A percentile compares a stretch with the other conserved stretches of the same genome.
phyloP scores from a whole-genome alignment of 306 rosid species.

The Prunus davidiana region DNA sequence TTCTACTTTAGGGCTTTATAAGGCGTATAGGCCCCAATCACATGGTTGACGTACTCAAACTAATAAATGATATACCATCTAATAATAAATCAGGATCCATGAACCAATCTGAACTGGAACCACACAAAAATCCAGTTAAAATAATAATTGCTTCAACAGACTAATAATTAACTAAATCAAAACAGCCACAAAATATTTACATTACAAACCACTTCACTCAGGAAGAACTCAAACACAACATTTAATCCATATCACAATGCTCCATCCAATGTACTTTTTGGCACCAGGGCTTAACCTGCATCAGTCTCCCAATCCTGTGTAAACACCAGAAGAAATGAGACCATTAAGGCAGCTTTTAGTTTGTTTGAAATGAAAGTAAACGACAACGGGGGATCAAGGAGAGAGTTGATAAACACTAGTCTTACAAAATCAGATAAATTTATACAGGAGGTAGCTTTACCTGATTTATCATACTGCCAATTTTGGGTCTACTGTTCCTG shows the following conservation, averaged over 20 bases:
- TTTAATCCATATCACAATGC: not conserved
- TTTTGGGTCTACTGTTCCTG: slow-evolving; percentile 74
- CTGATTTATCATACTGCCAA: slow-evolving; percentile 46
- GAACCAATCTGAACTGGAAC: no score
- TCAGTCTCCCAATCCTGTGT: not conserved
- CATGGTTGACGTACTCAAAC: no score
- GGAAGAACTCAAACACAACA: not conserved
- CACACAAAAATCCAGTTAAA: no score
- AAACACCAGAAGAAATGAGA: not conserved
- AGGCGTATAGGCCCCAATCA: no score
- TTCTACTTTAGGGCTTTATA: no score
- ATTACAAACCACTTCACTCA: not conserved
- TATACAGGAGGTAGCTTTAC: slow-evolving; percentile 26
- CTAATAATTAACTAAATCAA: not conserved
- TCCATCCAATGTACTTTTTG: not conserved
- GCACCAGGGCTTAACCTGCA: not conserved
- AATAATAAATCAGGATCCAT: no score
- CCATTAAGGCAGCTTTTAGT: not conserved
- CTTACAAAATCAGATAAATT: not conserved
- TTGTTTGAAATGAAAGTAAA: not conserved
- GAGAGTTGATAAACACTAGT: no score
- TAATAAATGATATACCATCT: no score
- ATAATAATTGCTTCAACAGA: no score
- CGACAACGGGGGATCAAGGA: not conserved
- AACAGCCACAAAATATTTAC: slow-evolving; percentile 1